A percentile compares a stretch with the other conserved stretches of the same genome.
phyloP scores from a whole-genome alignment of 2,329 filamentous ascomycete genomes.

The Ophiostoma piceae region DNA sequence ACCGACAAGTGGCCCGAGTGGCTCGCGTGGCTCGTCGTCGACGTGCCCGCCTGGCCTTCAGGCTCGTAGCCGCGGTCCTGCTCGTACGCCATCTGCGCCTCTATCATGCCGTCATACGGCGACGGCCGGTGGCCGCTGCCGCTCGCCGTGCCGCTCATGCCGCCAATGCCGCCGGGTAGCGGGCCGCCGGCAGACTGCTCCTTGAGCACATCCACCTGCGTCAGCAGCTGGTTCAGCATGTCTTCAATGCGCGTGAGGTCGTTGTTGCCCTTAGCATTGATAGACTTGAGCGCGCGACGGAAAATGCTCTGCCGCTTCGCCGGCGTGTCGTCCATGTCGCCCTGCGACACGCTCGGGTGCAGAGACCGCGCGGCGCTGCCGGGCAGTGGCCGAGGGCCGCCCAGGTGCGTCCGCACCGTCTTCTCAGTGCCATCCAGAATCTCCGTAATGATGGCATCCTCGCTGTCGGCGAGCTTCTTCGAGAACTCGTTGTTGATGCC shows the following conservation, averaged over 20 bases:
- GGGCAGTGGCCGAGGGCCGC: constrained; percentile 80
- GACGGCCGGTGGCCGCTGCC: constrained; percentile 49
- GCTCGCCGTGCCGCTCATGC: constrained; percentile 28
- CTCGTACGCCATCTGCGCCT: constrained; percentile 58
- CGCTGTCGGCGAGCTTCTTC: constrained; percentile 69
- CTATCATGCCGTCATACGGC: constrained; percentile 64
- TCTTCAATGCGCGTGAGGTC: constrained; percentile 85
- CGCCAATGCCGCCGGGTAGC: constrained; percentile 17
- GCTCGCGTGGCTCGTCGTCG: constrained; percentile 60
- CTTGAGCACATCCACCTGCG: constrained; percentile 82
- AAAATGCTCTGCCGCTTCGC: constrained; percentile 91
- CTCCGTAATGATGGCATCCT: constrained; percentile 79
- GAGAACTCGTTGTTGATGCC: constrained; percentile 79
- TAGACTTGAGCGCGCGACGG: constrained; percentile 82
- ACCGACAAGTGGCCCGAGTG: constrained; percentile 72
- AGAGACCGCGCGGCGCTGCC: constrained; percentile 54
- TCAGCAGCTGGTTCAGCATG: constrained; percentile 86
- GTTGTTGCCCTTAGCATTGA: constrained; percentile 80
- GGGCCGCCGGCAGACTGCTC: constrained; percentile 46
- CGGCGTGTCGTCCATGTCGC: constrained; percentile 54
- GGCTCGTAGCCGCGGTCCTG: constrained; percentile 75
- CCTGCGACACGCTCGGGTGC: constrained; percentile 50
- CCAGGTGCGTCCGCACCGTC: constrained; percentile 73
- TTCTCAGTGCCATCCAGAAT: constrained; percentile 85
- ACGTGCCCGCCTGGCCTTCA: constrained; percentile 71